phyloP scores from a whole-genome alignment of 2,329 filamentous ascomycete genomes.

The Colletotrichum nymphaeae region DNA sequence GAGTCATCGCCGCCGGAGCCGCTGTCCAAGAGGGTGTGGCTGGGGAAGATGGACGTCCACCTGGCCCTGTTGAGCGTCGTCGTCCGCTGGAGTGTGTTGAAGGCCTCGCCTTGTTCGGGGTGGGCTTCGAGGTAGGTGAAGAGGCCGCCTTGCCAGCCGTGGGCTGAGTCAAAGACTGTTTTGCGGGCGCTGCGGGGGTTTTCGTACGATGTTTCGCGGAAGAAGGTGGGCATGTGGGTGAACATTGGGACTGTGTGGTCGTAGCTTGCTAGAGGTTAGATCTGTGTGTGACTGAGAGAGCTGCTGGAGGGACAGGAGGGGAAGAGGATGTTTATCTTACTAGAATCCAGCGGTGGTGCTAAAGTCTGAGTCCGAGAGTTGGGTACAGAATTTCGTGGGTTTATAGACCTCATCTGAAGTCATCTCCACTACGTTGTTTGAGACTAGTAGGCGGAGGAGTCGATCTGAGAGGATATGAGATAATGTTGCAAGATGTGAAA shows the following conservation, averaged over 20 bases:
- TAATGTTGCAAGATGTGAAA: too few species aligned
- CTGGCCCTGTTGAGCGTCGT: background rate
- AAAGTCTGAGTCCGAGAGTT: background rate
- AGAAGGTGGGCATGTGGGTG: slow-evolving; percentile 2
- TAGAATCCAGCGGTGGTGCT: background rate
- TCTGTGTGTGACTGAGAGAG: too few species aligned
- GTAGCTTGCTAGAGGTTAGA: background rate
- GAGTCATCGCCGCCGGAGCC: background rate
- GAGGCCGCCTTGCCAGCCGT: background rate
- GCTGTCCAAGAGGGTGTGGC: background rate
- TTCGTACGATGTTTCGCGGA: background rate
- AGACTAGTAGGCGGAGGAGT: slow-evolving; percentile 1
- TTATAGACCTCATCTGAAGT: background rate
- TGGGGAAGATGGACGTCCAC: slow-evolving; percentile 18
- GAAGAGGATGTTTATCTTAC: background rate
- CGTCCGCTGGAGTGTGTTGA: slow-evolving; percentile 10
- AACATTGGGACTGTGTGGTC: background rate
- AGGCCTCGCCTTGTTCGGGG: background rate
- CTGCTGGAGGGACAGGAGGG: too few species aligned
- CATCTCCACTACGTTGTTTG: slow-evolving; percentile 4
- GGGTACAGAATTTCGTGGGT: background rate
- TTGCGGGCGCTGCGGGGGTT: background rate
- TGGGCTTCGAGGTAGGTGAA: background rate
- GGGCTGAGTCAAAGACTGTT: background rate
- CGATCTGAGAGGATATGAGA: background rate